These are phyloP conservation scores for Phytophthora crassamura DNA, from an alignment of 352 stramenopile genomes.

Conservation along the genomic window DNA sequence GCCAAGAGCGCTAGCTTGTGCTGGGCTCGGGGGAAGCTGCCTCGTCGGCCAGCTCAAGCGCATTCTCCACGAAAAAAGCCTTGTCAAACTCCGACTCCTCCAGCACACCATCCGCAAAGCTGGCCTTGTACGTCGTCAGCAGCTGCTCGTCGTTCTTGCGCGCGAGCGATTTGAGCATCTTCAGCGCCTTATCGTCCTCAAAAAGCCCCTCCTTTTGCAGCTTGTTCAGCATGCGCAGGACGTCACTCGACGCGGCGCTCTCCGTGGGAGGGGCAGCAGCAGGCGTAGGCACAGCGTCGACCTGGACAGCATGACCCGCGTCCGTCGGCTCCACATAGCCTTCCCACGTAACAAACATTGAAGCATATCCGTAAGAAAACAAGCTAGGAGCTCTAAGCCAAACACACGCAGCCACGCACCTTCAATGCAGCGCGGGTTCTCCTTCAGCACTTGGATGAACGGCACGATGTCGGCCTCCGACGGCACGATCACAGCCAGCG, in stretches of 20 bases:
- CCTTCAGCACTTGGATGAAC: conserved; percentile 63
- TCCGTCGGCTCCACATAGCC: conserved; percentile 43
- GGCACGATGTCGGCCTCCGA: conserved; percentile 63
- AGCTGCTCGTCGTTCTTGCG: conserved; percentile 84
- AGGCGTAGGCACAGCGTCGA: conserved; percentile 16
- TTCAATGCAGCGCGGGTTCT: conserved; percentile 71
- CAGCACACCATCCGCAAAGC: conserved; percentile 63
- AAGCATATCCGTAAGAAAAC: background rate
- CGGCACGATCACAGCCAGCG: conserved; percentile 80
- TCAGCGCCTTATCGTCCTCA: conserved; percentile 67
- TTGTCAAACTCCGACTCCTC: conserved; percentile 75
- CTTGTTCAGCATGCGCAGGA: conserved; percentile 78
- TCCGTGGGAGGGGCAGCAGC: conserved; percentile 21
- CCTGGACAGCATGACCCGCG: conserved; percentile 18
- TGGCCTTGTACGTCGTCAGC: conserved; percentile 82
- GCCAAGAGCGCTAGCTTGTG: conserved; percentile 18
- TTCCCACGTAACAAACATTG: conserved; percentile 12
- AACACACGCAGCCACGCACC: conserved; percentile 28
- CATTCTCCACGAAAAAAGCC: conserved; percentile 87
- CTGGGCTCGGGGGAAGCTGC: conserved; percentile 17
- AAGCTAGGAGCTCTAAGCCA: background rate
- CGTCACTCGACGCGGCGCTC: conserved; percentile 61
- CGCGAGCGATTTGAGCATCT: conserved; percentile 85
- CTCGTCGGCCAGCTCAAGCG: conserved; percentile 80
- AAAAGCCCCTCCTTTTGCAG: conserved; percentile 86